phyloP scores from a whole-genome alignment of 2,329 filamentous ascomycete genomes.

The Orbilia javanica region DNA sequence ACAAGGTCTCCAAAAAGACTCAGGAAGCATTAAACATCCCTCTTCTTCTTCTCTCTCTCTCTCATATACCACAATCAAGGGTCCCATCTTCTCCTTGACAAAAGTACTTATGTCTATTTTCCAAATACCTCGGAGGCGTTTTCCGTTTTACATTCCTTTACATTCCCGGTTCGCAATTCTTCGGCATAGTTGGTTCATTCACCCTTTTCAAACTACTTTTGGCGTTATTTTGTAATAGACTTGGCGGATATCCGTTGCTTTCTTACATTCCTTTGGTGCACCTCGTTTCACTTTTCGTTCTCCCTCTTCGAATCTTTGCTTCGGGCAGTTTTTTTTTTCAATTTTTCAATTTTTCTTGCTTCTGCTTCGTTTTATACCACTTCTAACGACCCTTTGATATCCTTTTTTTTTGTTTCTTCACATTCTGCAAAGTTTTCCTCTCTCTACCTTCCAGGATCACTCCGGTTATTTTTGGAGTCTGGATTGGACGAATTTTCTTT shows the following conservation, averaged over 20 bases:
- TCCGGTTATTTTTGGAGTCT: slow-evolving; percentile 57
- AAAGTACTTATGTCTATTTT: slow-evolving; percentile 53
- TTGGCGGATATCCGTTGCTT: slow-evolving; percentile 55
- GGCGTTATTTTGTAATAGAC: slow-evolving; percentile 59
- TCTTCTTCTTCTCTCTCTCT: slow-evolving; percentile 5
- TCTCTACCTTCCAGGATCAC: slow-evolving; percentile 40
- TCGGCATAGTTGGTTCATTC: slow-evolving; percentile 33
- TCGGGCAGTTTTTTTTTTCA: slow-evolving; percentile 22
- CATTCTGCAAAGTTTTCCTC: slow-evolving; percentile 22
- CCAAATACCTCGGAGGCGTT: slow-evolving; percentile 57
- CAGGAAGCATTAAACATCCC: slow-evolving; percentile 42
- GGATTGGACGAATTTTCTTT: slow-evolving; percentile 59
- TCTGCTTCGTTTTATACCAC: slow-evolving; percentile 43
- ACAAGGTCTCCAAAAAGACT: slow-evolving; percentile 48
- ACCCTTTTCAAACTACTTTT: neutral
- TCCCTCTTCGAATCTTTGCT: slow-evolving; percentile 18
- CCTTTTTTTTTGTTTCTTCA: slow-evolving; percentile 32
- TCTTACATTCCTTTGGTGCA: slow-evolving; percentile 58
- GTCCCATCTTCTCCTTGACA: slow-evolving; percentile 16
- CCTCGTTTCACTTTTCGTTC: slow-evolving; percentile 2
- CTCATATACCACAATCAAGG: slow-evolving; percentile 45
- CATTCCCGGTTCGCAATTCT: slow-evolving; percentile 10
- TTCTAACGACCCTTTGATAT: slow-evolving; percentile 58
- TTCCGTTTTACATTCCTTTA: slow-evolving; percentile 34
- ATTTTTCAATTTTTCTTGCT: slow-evolving; percentile 15